Evolutionary conservation across 129 eudicot genomes (phyloP), one percentile per base, ranked within the genome.

Genomic region (Flaveria robusta): DNA sequence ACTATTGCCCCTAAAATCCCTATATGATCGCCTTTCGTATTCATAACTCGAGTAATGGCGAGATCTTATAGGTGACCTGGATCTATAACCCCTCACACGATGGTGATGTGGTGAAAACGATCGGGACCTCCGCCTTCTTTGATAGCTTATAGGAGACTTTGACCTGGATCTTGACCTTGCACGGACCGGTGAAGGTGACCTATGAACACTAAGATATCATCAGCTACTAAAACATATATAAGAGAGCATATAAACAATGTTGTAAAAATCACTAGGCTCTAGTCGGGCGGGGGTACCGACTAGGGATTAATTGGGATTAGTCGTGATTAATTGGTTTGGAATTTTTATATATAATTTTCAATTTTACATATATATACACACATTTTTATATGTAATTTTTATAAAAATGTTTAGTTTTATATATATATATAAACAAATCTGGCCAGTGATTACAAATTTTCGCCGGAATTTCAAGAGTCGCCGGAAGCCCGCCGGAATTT

Each of bases 61-160:
- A 54, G 88, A 86, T 79, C 94, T 86, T 67, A 82, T 77, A 14
- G 97, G 97, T 74, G 99, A 95, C 78, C 96, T 84, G 52, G 92
- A 91, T 77, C 97, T 82, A 86, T 89, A 84, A 80, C 54, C 82
- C 79, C 99, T 83, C 16, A 79, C 73, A 10, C 84, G 86, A 5
- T 94, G 90, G 47, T 63, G 71, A 19, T 66, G 86, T 73, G 99
- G 99, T 45, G 99, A 95, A 79, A 64, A 85, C 14, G 97, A 95
- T 67, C 87, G 97, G 54, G 99, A 95, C 81, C 86, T 87, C 63
- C 84, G 84, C 51, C 90, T 87, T 74, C 75, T 75, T 66, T 88
- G 74, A 76, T 86, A 91, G 55, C 24, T 81, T 49, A 92, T 59
- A 16, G 96, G 97, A 46, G 97, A 85, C 67, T 75, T 83, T 19